Conservation (phyloP, 75 land plant genomes). For the Isoetes taiwanensis region DNA sequence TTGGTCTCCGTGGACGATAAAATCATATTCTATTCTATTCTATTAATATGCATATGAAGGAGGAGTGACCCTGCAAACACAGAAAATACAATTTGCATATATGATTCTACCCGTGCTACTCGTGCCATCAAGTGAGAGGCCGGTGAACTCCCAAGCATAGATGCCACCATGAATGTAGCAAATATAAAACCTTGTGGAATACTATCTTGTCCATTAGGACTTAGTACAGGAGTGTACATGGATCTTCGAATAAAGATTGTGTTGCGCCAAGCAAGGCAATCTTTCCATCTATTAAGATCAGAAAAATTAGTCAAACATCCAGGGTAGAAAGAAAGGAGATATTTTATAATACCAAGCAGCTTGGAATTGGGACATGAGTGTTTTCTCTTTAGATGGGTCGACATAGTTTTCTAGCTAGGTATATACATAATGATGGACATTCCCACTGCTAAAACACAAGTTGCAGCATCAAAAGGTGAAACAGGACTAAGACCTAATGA, state of each 20-base stretch:
- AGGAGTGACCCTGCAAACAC: constrained; percentile 52
- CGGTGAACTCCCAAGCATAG: constrained; percentile 69
- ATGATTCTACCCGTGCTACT: constrained; percentile 51
- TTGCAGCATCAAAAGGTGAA: constrained; percentile 92
- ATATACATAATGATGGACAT: constrained; percentile 69
- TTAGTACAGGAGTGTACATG: constrained; percentile 95
- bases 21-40: no score
- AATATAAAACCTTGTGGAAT: constrained; percentile 98
- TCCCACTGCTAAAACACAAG: constrained; percentile 75
- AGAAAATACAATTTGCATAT: constrained; percentile 83
- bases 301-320: no score
- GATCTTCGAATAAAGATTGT: constrained; percentile 93
- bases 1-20: constrained; percentile 18
- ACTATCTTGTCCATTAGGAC: constrained; percentile 81
- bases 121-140: constrained; percentile 82
- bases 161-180: constrained; percentile 94
- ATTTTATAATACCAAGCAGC: constrained; percentile 42
- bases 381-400: constrained; percentile 80
- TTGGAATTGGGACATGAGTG: constrained; percentile 64
- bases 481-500: constrained; percentile 76
- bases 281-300: constrained; percentile 59
- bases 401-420: constrained; percentile 92
- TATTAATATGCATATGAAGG: constrained; percentile 63
- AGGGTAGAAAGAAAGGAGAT: no score
- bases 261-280: constrained; percentile 95